These are phyloP conservation scores for Xylaria scruposa DNA, from an alignment of 495 filamentous ascomycete species.

Conservation along the genomic window DNA sequence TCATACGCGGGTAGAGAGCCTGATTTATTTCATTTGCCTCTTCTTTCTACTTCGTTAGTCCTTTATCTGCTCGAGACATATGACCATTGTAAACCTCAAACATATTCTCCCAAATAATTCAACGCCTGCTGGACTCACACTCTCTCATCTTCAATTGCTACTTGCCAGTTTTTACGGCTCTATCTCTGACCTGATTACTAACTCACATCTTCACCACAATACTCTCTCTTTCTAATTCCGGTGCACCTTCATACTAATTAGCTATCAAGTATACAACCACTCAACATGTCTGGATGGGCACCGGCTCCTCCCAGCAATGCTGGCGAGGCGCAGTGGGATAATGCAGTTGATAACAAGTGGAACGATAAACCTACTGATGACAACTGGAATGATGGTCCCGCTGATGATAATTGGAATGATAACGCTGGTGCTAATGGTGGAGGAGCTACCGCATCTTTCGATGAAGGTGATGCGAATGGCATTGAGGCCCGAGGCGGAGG, in stretches of 20 bases:
- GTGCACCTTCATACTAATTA: neutral
- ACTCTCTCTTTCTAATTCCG: neutral
- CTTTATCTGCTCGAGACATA: neutral
- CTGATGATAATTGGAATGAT: neutral
- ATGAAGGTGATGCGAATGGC: neutral
- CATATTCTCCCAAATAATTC: neutral
- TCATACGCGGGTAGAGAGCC: neutral
- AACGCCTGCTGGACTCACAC: neutral
- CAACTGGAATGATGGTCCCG: neutral
- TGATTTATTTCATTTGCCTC: neutral
- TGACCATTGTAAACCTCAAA: neutral
- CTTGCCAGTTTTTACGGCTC: neutral
- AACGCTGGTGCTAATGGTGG: neutral
- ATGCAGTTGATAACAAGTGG: neutral
- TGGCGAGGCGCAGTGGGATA: conserved; percentile 6
- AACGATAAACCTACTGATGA: neutral
- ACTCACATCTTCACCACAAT: neutral
- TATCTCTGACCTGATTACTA: neutral
- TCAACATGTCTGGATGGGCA: conserved; percentile 19
- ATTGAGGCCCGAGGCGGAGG: conserved; percentile 64
- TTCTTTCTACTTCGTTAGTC: neutral
- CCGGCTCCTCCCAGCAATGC: neutral
- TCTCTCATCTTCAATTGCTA: neutral
- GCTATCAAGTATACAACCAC: neutral
- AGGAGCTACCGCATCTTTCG: conserved; percentile 1